Base-by-base conservation (phyloP, 139 green algal species). In the Micromonas pusilla region DNA sequence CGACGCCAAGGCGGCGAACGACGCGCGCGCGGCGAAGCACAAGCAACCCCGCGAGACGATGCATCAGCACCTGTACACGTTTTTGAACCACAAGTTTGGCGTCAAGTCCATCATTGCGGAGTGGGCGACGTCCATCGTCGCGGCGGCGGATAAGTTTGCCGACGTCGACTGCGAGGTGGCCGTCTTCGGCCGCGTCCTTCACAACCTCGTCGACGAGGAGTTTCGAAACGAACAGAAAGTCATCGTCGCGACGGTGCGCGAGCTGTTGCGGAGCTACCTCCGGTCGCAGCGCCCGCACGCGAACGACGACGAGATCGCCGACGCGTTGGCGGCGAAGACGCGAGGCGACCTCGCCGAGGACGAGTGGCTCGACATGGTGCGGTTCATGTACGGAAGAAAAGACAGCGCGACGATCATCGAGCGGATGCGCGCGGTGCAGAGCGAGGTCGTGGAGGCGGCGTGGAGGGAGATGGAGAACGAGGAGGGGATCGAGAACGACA, bases 61-160 rank as follows among this genome's bases (percentile, higher is more conserved):
- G 80, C 60, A 78, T 25, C 80, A 84, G 68, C 80, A 84, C 62
- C 52, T 84, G 66, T 64, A 70, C 6, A 79, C 66, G n/a, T 84
- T 75, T 66, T 65, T 84, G 1, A 81, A 63, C 0, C 77, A 74
- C 28, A 84, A 81, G 66, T 84, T 81, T 21, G 80, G 80, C 32
- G 28, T 84, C 23, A 67, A 70, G n/a, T 54, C 76, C 67, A 52
- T 84, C 36, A 79, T 81, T 26, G 54, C 30, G 21, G 73, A 84
- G 52, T 84, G 80, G 80, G 66, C 68, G 0, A 57, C 23, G 3
- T 72, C 62, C 66, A 77, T 81, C 52, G 52, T 81, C 25, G 52
- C 74, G 1, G 80, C 80, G 4, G 25, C 80, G 37, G 80, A 76
- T 57, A 66, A 66, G 37, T 84, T 79, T 25, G 23, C 39, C 3